Evolutionary conservation across 164 flowering plant species (phyloP).

Genomic region (Hamamelis virginiana): DNA sequence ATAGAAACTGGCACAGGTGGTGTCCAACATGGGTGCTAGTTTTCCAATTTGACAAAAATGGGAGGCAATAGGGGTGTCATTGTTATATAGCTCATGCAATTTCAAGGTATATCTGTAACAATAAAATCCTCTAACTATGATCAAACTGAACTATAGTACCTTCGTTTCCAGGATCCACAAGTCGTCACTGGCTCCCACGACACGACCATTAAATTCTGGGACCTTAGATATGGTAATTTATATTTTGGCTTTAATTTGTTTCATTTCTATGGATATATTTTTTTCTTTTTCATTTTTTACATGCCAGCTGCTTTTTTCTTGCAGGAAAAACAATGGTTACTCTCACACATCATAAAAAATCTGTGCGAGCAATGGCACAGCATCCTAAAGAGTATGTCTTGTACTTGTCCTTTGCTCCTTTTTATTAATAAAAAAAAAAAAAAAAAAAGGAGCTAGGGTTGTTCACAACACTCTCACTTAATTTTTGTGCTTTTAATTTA

Average conservation of each 20-base stretch:
- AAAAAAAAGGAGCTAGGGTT: neutral
- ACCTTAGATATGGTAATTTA: conserved; percentile 76
- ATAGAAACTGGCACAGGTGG: neutral
- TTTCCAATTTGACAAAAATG: too few species aligned
- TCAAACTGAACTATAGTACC: neutral
- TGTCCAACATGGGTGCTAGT: too few species aligned
- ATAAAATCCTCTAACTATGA: neutral
- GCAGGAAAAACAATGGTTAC: conserved; percentile 90
- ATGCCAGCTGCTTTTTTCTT: conserved; percentile 11
- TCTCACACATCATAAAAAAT: conserved; percentile 95
- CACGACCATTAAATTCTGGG: conserved; percentile 96
- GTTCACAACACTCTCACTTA: neutral
- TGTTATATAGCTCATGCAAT: too few species aligned
- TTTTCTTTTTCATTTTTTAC: neutral
- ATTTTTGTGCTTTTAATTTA: neutral
- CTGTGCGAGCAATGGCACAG: conserved; percentile 93
- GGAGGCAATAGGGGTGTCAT: too few species aligned
- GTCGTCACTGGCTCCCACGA: conserved; percentile 98
- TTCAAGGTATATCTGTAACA: too few species aligned
- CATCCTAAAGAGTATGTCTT: conserved; percentile 91
- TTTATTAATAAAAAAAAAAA: too few species aligned
- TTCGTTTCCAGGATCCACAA: conserved; percentile 86
- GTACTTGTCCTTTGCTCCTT: conserved; percentile 1
- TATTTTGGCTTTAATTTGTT: conserved; percentile 1
- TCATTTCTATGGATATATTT: neutral